Conservation (phyloP, 768 basidiomycete genomes). For the Chalciporus sphaerocephalus region DNA sequence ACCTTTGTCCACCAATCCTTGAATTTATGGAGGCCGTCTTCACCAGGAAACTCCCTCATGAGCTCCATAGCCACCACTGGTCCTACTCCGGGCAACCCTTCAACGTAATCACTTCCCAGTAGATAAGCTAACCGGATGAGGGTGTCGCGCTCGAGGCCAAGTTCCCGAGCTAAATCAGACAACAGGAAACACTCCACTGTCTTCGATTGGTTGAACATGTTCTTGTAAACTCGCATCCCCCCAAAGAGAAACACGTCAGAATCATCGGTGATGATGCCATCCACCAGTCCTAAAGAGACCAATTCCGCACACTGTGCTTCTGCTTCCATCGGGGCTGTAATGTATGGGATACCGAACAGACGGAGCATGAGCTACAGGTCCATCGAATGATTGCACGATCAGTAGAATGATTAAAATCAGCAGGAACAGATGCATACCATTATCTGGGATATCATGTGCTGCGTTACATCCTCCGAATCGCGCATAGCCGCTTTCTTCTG, state of each 20-base stretch:
- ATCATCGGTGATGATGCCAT: constrained; percentile 98
- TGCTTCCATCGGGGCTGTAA: constrained; percentile 98
- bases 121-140: constrained; percentile 89
- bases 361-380: constrained; percentile 74
- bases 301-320: constrained; percentile 98
- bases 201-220: constrained; percentile 99
- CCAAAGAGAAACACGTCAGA: constrained; percentile 99
- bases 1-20: constrained; percentile 93
- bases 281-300: constrained; percentile 77
- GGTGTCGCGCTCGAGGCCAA: constrained; percentile 81
- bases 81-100: constrained; percentile 87
- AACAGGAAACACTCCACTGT: constrained; percentile 95
- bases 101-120: constrained; percentile 94
- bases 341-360: constrained; percentile 95
- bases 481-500: constrained; percentile 87
- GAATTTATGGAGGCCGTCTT: constrained; percentile 80
- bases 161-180: constrained; percentile 78
- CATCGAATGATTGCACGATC: constrained; percentile 5
- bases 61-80: constrained; percentile 97
- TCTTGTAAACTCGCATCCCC: constrained; percentile 92
- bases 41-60: constrained; percentile 86
- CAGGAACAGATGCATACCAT: constrained; percentile 43
- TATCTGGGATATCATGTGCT: constrained; percentile 89
- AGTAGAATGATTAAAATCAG: constrained; percentile 1
- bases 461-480: constrained; percentile 92